phyloP scores from a whole-genome alignment of 73 alveolate genomes.

The Symbiodinium pilosum region DNA sequence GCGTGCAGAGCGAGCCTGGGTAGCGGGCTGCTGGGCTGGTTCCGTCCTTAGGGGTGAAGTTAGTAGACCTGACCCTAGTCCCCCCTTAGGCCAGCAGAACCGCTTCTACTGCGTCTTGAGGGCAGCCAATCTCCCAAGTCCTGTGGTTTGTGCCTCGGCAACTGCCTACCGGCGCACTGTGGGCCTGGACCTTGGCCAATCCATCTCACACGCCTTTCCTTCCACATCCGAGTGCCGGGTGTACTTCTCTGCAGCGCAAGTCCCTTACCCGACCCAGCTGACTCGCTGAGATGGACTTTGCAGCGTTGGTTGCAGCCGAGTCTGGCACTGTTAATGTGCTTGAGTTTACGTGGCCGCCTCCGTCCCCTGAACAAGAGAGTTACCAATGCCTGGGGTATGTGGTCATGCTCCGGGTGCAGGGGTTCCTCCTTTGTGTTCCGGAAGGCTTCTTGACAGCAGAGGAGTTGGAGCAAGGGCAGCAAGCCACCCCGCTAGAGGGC shows the following conservation, averaged over 20 bases:
- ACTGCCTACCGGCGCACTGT: not conserved
- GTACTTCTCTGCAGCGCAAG: not conserved
- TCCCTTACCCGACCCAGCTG: not conserved
- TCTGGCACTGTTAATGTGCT: not conserved
- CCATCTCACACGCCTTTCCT: not conserved
- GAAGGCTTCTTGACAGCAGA: not conserved
- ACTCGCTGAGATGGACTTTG: not conserved
- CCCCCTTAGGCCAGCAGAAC: not conserved
- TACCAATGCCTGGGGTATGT: not conserved
- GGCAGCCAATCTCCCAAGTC: not conserved
- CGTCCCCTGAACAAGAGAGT: not conserved
- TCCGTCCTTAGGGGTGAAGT: not conserved
- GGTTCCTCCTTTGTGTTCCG: not conserved
- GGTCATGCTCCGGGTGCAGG: not conserved
- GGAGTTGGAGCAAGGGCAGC: not conserved
- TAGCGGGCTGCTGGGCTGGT: not conserved
- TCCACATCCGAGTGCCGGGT: not conserved
- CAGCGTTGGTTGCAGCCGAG: not conserved
- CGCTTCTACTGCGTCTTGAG: not conserved
- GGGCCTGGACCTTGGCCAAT: not conserved
- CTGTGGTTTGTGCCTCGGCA: not conserved
- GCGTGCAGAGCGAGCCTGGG: not conserved
- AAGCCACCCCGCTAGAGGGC: not conserved
- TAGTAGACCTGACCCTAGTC: not conserved
- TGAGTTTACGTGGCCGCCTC: not conserved